These are phyloP conservation scores for Kwoniella newhampshirensis DNA, from an alignment of 768 basidiomycete genomes.

Conservation along the genomic window DNA sequence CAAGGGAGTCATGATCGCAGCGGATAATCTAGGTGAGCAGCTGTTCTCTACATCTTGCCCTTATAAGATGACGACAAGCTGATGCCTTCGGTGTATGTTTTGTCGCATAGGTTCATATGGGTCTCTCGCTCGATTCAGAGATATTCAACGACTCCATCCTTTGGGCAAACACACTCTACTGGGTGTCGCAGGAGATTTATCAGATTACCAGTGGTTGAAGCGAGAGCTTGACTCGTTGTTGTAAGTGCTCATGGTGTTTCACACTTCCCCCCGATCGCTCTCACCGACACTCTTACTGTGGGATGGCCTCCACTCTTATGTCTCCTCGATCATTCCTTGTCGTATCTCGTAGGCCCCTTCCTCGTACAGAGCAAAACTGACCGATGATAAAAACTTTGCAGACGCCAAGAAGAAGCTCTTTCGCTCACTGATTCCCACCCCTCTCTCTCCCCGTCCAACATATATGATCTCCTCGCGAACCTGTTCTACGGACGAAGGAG, in stretches of 20 bases:
- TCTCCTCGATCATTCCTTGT: no score
- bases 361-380: not conserved
- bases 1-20: conserved; percentile 96
- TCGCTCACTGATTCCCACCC: conserved; percentile 74
- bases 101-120: conserved; percentile 78
- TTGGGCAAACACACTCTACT: conserved; percentile 82
- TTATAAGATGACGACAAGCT: not conserved
- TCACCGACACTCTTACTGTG: not conserved
- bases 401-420: conserved; percentile 60
- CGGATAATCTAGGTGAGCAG: conserved; percentile 84
- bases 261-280: not conserved
- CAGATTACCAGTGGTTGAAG: conserved; percentile 93
- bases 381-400: conserved; percentile 20
- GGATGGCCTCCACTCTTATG: no score
- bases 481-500: conserved; percentile 85
- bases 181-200: conserved; percentile 94
- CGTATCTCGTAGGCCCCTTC: no score
- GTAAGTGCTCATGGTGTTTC: conserved; percentile 40
- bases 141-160: conserved; percentile 80
- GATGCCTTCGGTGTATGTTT: not conserved
- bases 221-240: conserved; percentile 72
- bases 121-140: conserved; percentile 94
- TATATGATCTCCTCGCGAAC: conserved; percentile 87
- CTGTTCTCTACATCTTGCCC: conserved; percentile 6
- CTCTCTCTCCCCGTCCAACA: conserved; percentile 76